Evolutionary conservation across 1,139 yeast species (phyloP), one percentile per base, ranked within the genome.

Genomic region (Geotrichum australiense): DNA sequence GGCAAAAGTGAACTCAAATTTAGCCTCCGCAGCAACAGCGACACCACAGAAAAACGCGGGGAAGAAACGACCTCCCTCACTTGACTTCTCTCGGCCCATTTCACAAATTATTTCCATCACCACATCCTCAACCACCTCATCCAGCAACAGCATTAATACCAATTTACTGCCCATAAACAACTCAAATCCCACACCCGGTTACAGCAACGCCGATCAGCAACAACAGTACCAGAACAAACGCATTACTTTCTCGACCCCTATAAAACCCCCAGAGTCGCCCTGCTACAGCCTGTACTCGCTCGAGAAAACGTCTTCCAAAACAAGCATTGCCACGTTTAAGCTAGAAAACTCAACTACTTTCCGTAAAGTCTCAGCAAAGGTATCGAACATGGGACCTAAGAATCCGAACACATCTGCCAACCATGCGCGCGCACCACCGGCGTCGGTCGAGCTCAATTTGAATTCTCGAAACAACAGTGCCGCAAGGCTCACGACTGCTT

Each of bases 241-340:
- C 19, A 25, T 35, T 23, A 35, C 39, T 18, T 35, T 35, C 26
- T 12, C 32, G 3, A 35, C 39, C 4, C 31, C 39, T 16, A 23
- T 5, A 25, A 27, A 16, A 5, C 23, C 31, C 6, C 39, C 31
- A 12, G 31, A 11, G 4, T 25, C 39, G 3, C 39, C 31, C 4
- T 5, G n/a, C 4, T 8, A 5, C 14, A 8, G 29, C 11, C 8
- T 12, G 14, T 35, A 35, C 15, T 27, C 39, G 4, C 32, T 35
- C 20, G 31, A 35, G 12, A 35, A 25, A n/a, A 12, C 39, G 4
- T 15, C 32, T 8, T 25, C 31, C 8, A 12, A 23, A 12, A 19
- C 31, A 4, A 35, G 39, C 24, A 35, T 35, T 35, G 21, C 39
- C 7, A 35, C 39, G 6, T 35, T 35, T 18, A 35, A 35, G 12